These are phyloP conservation scores for Vararia minispora DNA, from an alignment of 768 basidiomycete genomes.

Conservation along the genomic window DNA sequence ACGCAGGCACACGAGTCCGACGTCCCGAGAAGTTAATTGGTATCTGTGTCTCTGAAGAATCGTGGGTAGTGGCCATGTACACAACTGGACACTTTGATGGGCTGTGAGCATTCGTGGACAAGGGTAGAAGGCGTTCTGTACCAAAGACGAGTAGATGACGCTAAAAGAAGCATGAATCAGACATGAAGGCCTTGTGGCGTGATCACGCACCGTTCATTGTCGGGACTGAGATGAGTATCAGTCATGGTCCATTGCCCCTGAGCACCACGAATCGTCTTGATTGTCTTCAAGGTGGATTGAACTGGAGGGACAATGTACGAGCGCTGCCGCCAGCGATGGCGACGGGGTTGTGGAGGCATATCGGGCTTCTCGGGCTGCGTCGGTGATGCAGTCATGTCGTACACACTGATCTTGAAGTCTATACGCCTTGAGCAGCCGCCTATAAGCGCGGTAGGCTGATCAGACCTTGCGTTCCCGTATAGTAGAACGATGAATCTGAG, in stretches of 20 bases:
- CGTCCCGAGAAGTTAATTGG: slow-evolving; percentile 40
- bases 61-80: slow-evolving; percentile 64
- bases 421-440: slow-evolving; percentile 11
- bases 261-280: slow-evolving; percentile 63
- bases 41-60: slow-evolving; percentile 47
- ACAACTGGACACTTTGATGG: slow-evolving; percentile 50
- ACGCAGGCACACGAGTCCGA: slow-evolving; percentile 18
- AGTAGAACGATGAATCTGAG: slow-evolving; percentile 82
- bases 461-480: slow-evolving; percentile 79
- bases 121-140: slow-evolving; percentile 22
- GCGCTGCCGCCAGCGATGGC: too few species aligned
- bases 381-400: slow-evolving; percentile 55
- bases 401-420: slow-evolving; percentile 89
- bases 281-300: slow-evolving; percentile 33
- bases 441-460: too few species aligned
- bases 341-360: too few species aligned
- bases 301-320: slow-evolving; percentile 34
- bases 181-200: background rate
- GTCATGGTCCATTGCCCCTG: slow-evolving; percentile 90
- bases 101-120: slow-evolving; percentile 4
- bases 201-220: slow-evolving; percentile 63
- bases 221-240: slow-evolving; percentile 82
- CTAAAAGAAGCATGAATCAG: slow-evolving; percentile 26
- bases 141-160: slow-evolving; percentile 90
- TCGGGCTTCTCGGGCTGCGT: slow-evolving; percentile 14